These are phyloP conservation scores for Coprinellus micaceus DNA, from an alignment of 768 basidiomycete genomes.

Conservation along the genomic window DNA sequence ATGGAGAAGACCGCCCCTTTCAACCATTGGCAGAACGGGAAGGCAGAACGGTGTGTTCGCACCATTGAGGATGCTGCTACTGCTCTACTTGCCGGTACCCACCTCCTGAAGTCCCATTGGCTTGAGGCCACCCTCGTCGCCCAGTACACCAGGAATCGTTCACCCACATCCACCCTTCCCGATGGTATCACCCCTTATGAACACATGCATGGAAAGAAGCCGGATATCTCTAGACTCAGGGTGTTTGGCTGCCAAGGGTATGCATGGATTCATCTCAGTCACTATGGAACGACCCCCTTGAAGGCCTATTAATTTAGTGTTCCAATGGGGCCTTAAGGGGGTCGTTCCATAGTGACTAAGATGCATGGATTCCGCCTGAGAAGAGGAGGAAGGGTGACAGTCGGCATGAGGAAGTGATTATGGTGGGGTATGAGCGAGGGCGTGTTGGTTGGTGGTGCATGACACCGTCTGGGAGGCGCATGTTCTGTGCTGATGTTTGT, in stretches of 20 bases:
- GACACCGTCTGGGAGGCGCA: no score
- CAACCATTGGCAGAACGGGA: slow-evolving; percentile 37
- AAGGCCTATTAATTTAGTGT: no score
- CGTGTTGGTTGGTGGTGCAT: no score
- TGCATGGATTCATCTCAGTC: no score
- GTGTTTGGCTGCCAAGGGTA: slow-evolving; percentile 33
- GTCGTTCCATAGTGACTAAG: no score
- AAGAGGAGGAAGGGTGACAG: slow-evolving; percentile 14
- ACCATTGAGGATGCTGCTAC: slow-evolving; percentile 28
- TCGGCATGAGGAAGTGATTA: background rate
- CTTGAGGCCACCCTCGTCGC: slow-evolving; percentile 11
- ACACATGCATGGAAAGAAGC: slow-evolving; percentile 17
- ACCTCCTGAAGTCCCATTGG: slow-evolving; percentile 20
- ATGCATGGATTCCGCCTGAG: slow-evolving; percentile 21
- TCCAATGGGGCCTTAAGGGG: no score
- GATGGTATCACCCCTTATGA: slow-evolving; percentile 20
- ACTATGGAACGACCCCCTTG: no score
- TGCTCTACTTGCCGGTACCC: slow-evolving; percentile 23
- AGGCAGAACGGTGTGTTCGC: slow-evolving; percentile 36
- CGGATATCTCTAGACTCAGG: slow-evolving; percentile 25
- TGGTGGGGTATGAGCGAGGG: no score
- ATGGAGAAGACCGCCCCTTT: slow-evolving; percentile 23
- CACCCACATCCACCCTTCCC: slow-evolving; percentile 18
- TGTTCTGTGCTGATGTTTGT: no score
- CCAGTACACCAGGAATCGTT: slow-evolving; percentile 20